A percentile compares a stretch with the other conserved stretches of the same genome.
Evolutionary conservation across 2,329 filamentous ascomycete genomes (phyloP).

Genomic region (Clarireedia paspali): DNA sequence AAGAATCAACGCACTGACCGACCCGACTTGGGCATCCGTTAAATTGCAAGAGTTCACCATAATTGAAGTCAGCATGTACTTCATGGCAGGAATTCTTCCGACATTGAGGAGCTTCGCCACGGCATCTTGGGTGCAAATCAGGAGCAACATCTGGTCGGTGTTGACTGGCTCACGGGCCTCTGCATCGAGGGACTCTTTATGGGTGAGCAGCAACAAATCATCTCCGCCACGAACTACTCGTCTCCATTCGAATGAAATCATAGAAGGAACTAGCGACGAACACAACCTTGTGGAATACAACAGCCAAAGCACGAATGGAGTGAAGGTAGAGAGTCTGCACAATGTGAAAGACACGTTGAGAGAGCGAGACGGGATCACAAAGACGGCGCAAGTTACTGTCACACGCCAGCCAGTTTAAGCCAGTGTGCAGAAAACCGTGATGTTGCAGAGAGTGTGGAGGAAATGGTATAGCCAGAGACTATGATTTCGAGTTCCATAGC

Average conservation of each 20-base stretch:
- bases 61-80: neutral
- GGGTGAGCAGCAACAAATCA: neutral
- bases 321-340: neutral
- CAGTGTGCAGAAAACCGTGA: too few species aligned
- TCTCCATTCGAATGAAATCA: neutral
- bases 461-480: too few species aligned
- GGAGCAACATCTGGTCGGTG: neutral
- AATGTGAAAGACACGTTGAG: neutral
- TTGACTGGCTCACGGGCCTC: neutral
- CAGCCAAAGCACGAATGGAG: neutral
- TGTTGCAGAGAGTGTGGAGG: too few species aligned
- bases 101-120: neutral
- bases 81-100: neutral
- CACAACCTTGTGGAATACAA: neutral
- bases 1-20: neutral
- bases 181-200: neutral
- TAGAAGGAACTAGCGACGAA: neutral
- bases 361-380: neutral
- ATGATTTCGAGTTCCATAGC: too few species aligned
- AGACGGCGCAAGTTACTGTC: neutral
- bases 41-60: neutral
- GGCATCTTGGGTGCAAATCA: neutral
- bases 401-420: neutral
- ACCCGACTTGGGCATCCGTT: neutral
- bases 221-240: neutral